Conservation (phyloP, 768 basidiomycete species). For the Mycena vulgaris region DNA sequence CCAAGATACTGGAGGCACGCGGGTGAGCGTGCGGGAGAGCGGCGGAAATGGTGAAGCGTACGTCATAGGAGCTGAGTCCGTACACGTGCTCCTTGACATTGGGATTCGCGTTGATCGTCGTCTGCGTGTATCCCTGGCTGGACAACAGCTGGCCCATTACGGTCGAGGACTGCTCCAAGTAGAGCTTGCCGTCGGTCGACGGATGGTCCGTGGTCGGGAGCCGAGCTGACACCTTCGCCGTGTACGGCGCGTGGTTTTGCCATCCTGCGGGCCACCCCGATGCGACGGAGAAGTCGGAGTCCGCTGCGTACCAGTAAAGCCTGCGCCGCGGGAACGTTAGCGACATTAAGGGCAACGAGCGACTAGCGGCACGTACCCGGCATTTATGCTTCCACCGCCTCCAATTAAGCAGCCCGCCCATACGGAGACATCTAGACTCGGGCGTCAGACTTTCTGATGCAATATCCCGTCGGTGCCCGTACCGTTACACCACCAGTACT, state of each 20-base stretch:
- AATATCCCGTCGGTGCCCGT: not conserved
- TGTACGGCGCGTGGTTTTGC: constrained; percentile 67
- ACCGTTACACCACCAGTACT: constrained; percentile 81
- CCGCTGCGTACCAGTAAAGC: constrained; percentile 70
- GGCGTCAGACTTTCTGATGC: not conserved
- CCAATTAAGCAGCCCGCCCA: constrained; percentile 78
- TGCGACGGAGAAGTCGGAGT: constrained; percentile 63
- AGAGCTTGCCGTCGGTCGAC: constrained; percentile 72
- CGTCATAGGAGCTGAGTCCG: constrained; percentile 66
- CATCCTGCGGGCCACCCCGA: constrained; percentile 72
- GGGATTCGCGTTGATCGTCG: constrained; percentile 70
- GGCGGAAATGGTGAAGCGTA: constrained; percentile 38
- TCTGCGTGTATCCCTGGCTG: constrained; percentile 64
- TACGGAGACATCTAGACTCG: constrained; percentile 65
- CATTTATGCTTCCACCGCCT: constrained; percentile 75
- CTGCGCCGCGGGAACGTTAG: constrained; percentile 36
- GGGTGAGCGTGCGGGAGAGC: not conserved
- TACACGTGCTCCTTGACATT: constrained; percentile 72
- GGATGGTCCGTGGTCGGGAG: constrained; percentile 72
- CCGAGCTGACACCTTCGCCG: constrained; percentile 62
- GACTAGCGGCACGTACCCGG: constrained; percentile 57
- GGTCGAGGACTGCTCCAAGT: constrained; percentile 65
- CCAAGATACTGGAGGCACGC: constrained; percentile 54
- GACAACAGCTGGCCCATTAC: constrained; percentile 63
- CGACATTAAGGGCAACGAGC: not conserved